These are phyloP conservation scores for Hypoxylon sp. DNA, from an alignment of 2,329 filamentous ascomycete species.

Conservation along the genomic window DNA sequence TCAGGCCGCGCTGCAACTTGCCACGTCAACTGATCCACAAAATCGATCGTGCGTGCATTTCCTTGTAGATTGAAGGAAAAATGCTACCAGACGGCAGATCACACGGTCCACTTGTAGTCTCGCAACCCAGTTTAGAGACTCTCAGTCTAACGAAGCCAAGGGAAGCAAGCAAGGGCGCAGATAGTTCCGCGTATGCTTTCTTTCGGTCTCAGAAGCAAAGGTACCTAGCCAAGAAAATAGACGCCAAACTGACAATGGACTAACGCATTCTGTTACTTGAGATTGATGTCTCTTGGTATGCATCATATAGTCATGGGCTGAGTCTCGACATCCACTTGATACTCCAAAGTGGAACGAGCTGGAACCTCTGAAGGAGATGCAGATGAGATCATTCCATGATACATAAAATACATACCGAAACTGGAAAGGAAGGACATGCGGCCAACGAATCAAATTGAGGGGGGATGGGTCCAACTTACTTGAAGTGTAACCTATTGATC, in stretches of 20 bases:
- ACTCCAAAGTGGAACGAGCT: constrained; percentile 17
- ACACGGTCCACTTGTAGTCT: constrained; percentile 15
- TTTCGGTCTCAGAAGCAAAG: neutral
- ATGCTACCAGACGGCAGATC: constrained; percentile 9
- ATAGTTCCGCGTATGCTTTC: constrained; percentile 6
- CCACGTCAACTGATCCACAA: constrained; percentile 36
- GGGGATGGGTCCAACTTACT: constrained; percentile 55
- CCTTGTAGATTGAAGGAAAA: constrained; percentile 22
- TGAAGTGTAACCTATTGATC: constrained; percentile 61
- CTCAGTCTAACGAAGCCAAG: constrained; percentile 13
- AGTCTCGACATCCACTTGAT: constrained; percentile 15
- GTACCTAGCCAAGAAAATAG: constrained; percentile 4
- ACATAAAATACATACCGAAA: constrained; percentile 25
- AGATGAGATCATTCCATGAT: constrained; percentile 28
- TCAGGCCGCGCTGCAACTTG: constrained; percentile 23
- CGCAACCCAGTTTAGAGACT: constrained; percentile 7
- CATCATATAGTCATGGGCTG: constrained; percentile 12
- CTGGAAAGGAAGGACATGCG: constrained; percentile 30
- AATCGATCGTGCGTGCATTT: constrained; percentile 27
- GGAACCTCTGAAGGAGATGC: constrained; percentile 7
- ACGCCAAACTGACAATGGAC: constrained; percentile 1
- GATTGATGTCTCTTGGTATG: constrained; percentile 6
- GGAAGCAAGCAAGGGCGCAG: constrained; percentile 5
- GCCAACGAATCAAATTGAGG: constrained; percentile 22
- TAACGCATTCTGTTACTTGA: constrained; percentile 8